Conservation (phyloP, 257 asterid species). For the Capsicum rhomboideum region DNA sequence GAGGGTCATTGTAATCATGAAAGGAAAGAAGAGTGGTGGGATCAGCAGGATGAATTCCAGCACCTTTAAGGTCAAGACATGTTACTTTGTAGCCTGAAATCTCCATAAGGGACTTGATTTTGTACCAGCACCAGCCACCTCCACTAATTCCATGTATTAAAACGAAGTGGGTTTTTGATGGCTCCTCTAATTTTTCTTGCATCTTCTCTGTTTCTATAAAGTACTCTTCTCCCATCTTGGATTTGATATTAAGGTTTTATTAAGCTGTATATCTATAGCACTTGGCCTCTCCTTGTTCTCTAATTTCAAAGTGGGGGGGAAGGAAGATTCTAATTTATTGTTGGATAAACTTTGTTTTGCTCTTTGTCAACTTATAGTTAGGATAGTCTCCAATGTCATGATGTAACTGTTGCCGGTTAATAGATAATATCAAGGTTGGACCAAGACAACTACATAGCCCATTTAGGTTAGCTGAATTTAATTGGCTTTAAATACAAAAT, state of each 20-base stretch:
- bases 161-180: slow-evolving; percentile 38
- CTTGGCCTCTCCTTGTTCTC: background rate
- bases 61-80: slow-evolving; percentile 53
- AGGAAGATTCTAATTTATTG: background rate
- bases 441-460: background rate
- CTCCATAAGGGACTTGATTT: slow-evolving; percentile 49
- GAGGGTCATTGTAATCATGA: slow-evolving; percentile 49
- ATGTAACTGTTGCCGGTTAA: background rate
- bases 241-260: background rate
- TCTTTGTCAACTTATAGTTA: background rate
- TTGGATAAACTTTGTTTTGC: background rate
- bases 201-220: background rate
- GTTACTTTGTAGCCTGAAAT: slow-evolving; percentile 44
- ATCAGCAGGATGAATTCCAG: slow-evolving; percentile 44
- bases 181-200: background rate
- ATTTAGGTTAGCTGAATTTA: background rate
- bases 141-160: slow-evolving; percentile 52
- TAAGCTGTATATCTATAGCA: background rate
- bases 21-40: slow-evolving; percentile 40
- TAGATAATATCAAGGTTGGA: background rate
- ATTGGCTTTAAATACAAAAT: background rate
- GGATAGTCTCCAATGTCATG: background rate
- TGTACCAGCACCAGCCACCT: slow-evolving; percentile 80
- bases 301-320: background rate
- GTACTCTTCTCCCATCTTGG: slow-evolving; percentile 4